Conservation (phyloP, 306 rosid species). For the Biancaea sappan region DNA sequence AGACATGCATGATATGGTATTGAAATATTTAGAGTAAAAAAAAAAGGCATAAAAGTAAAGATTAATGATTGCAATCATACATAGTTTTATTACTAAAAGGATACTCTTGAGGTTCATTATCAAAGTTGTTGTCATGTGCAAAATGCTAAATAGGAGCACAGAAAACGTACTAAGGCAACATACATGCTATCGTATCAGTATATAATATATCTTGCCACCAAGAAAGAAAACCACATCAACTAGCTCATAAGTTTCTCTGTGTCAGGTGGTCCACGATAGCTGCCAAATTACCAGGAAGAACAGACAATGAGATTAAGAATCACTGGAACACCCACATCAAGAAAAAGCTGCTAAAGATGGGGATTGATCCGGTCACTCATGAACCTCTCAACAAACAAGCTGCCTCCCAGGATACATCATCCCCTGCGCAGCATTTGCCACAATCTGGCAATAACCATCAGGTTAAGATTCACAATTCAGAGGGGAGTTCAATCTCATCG, state of each 20-base stretch:
- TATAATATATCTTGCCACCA: background rate
- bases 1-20: background rate
- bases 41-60: background rate
- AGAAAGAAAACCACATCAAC: background rate
- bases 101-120: background rate
- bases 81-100: background rate
- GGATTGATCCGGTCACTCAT: slow-evolving; percentile 87
- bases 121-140: background rate
- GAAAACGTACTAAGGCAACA: slow-evolving; percentile 3
- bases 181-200: background rate
- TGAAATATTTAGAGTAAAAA: background rate
- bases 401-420: slow-evolving; percentile 37
- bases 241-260: background rate
- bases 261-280: slow-evolving; percentile 95
- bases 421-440: slow-evolving; percentile 35
- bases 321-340: slow-evolving; percentile 96
- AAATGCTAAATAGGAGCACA: background rate
- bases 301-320: slow-evolving; percentile 89
- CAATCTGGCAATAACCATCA: slow-evolving; percentile 32
- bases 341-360: slow-evolving; percentile 88
- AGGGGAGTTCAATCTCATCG: slow-evolving; percentile 58
- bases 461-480: slow-evolving; percentile 38
- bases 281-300: slow-evolving; percentile 81
- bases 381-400: slow-evolving; percentile 64
- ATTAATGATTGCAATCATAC: background rate